phyloP scores from a whole-genome alignment of 805 yeast genomes.

The Clavispora fructus region DNA sequence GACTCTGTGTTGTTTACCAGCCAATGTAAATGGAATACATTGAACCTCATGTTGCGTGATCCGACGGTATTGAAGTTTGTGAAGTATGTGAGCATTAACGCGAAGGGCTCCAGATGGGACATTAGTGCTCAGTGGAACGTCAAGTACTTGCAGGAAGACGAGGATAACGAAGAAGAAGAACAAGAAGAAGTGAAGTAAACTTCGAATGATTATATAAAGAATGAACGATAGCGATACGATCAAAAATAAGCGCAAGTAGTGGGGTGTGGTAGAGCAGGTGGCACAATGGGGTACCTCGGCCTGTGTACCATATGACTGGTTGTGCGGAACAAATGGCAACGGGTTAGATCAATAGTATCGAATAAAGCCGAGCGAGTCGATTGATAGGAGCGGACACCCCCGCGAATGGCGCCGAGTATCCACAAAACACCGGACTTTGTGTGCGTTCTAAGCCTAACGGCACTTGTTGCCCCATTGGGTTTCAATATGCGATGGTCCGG shows the following conservation, averaged over 20 bases:
- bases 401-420: neutral
- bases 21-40: conserved; percentile 79
- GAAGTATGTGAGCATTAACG: conserved; percentile 83
- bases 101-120: conserved; percentile 94
- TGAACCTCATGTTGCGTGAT: conserved; percentile 76
- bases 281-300: too few relatives aligned
- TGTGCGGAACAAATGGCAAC: too few relatives aligned
- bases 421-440: neutral
- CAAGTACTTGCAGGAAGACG: conserved; percentile 41
- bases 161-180: conserved; percentile 17
- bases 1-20: conserved; percentile 75
- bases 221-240: neutral
- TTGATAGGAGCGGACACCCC: too few relatives aligned
- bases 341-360: too few relatives aligned
- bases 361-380: too few relatives aligned
- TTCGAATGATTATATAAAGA: neutral
- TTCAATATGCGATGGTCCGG: neutral
- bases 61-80: conserved; percentile 84
- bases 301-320: too few relatives aligned
- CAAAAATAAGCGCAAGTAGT: neutral
- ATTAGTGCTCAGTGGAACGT: conserved; percentile 76
- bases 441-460: neutral
- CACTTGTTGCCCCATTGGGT: neutral
- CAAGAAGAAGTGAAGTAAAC: neutral
- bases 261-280: neutral